Conservation (phyloP, 1,139 yeast species). For the Yamadazyma diospyri region DNA sequence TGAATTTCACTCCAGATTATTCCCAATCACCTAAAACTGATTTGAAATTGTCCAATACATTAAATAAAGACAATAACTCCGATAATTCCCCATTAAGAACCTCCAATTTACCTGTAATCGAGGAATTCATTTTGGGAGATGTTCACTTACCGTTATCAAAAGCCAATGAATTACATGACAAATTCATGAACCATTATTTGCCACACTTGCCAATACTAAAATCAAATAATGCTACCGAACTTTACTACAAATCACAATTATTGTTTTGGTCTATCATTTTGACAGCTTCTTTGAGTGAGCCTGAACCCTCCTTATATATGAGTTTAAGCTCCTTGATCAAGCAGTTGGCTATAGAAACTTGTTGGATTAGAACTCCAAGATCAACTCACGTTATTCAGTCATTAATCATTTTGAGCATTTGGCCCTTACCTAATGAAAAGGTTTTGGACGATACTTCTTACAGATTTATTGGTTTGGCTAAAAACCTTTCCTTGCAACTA, state of each 20-base stretch:
- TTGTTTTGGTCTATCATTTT: conserved; percentile 89
- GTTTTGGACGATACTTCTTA: conserved; percentile 91
- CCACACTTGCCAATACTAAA: conserved; percentile 80
- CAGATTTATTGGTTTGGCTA: conserved; percentile 83
- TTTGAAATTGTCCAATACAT: conserved; percentile 6
- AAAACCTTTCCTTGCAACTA: conserved; percentile 76
- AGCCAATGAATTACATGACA: conserved; percentile 69
- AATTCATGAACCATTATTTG: conserved; percentile 62
- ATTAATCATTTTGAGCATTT: conserved; percentile 69
- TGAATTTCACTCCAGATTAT: conserved; percentile 4
- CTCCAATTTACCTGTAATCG: conserved; percentile 16
- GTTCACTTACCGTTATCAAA: conserved; percentile 61
- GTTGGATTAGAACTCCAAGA: conserved; percentile 92
- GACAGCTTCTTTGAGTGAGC: conserved; percentile 82
- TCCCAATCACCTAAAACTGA: conserved; percentile 4
- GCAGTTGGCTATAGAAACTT: conserved; percentile 85
- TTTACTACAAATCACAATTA: conserved; percentile 78
- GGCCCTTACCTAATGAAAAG: conserved; percentile 95
- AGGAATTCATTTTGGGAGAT: conserved; percentile 70
- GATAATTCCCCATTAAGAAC: conserved; percentile 23
- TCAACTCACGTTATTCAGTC: conserved; percentile 94
- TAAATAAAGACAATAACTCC: conserved; percentile 11
- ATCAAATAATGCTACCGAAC: conserved; percentile 68
- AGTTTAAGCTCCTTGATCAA: conserved; percentile 74
- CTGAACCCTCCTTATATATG: conserved; percentile 79